phyloP scores from a whole-genome alignment of 352 stramenopile species.

The Pythium periplocum region DNA sequence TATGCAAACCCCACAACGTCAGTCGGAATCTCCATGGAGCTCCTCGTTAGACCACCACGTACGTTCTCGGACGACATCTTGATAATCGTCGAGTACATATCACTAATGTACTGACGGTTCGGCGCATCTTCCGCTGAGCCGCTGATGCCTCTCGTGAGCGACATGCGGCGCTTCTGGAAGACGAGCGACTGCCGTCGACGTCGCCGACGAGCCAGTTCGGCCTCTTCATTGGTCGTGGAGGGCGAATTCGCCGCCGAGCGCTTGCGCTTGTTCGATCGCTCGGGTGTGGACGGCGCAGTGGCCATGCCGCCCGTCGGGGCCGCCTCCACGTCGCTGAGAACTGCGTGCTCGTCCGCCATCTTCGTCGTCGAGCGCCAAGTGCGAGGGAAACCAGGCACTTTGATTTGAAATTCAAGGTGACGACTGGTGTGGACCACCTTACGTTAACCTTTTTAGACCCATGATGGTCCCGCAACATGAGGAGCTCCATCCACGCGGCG shows the following conservation, averaged over 20 bases:
- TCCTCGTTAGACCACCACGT: slow-evolving; percentile 6
- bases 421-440: too few species aligned
- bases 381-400: too few species aligned
- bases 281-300: slow-evolving; percentile 4
- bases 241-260: slow-evolving; percentile 20
- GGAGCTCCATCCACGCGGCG: too few species aligned
- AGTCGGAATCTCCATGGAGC: neutral
- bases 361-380: too few species aligned
- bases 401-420: too few species aligned
- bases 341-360: too few species aligned
- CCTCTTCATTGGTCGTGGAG: slow-evolving; percentile 43
- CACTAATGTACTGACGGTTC: slow-evolving; percentile 80
- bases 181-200: slow-evolving; percentile 58
- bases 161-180: slow-evolving; percentile 67
- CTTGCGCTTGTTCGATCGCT: slow-evolving; percentile 33
- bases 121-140: slow-evolving; percentile 4
- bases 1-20: slow-evolving; percentile 23
- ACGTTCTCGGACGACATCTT: slow-evolving; percentile 91
- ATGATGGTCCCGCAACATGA: too few species aligned
- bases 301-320: neutral
- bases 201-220: slow-evolving; percentile 56
- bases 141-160: slow-evolving; percentile 30
- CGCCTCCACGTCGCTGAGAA: too few species aligned
- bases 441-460: too few species aligned
- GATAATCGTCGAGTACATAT: slow-evolving; percentile 92